Conservation (phyloP, 768 basidiomycete genomes). For the Rossbeevera mucosa region DNA sequence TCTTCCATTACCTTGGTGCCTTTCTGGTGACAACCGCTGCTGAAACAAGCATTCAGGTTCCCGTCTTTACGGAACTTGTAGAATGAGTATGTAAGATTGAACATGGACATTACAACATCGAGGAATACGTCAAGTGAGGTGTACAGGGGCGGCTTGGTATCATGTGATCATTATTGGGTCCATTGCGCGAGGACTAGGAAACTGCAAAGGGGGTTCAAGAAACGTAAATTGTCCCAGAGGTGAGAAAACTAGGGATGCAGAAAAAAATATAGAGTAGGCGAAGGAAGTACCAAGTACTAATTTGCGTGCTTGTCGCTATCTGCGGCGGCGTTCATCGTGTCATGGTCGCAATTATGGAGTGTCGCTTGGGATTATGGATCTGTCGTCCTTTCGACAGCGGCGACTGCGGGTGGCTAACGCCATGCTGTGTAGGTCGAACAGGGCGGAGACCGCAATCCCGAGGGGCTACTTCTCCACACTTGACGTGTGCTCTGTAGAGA, state of each 20-base stretch:
- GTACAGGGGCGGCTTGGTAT: slow-evolving; percentile 8
- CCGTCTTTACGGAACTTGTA: slow-evolving; percentile 4
- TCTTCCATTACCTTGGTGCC: slow-evolving; percentile 18
- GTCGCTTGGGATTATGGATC: slow-evolving; percentile 26
- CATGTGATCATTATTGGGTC: slow-evolving; percentile 12
- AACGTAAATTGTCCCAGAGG: slow-evolving; percentile 11
- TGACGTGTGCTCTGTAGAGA: slow-evolving; percentile 66
- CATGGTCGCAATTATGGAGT: slow-evolving; percentile 19
- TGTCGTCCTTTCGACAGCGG: slow-evolving; percentile 27
- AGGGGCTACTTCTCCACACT: slow-evolving; percentile 81
- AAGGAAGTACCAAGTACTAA: background rate
- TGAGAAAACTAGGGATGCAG: slow-evolving; percentile 4
- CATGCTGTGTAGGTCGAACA: slow-evolving; percentile 23
- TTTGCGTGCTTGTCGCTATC: slow-evolving; percentile 16
- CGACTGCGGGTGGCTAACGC: slow-evolving; percentile 16
- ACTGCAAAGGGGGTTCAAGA: background rate
- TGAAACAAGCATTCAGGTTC: slow-evolving; percentile 13
- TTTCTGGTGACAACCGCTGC: slow-evolving; percentile 5
- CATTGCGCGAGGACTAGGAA: slow-evolving; percentile 14
- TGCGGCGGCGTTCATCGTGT: slow-evolving; percentile 22
- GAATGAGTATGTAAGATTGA: slow-evolving; percentile 8
- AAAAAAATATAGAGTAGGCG: slow-evolving; percentile 1
- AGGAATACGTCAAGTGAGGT: background rate
- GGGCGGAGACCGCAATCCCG: slow-evolving; percentile 68
- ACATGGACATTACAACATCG: slow-evolving; percentile 18